Conservation (phyloP, 179 eudicot species). For the Carnegiea gigantea region DNA sequence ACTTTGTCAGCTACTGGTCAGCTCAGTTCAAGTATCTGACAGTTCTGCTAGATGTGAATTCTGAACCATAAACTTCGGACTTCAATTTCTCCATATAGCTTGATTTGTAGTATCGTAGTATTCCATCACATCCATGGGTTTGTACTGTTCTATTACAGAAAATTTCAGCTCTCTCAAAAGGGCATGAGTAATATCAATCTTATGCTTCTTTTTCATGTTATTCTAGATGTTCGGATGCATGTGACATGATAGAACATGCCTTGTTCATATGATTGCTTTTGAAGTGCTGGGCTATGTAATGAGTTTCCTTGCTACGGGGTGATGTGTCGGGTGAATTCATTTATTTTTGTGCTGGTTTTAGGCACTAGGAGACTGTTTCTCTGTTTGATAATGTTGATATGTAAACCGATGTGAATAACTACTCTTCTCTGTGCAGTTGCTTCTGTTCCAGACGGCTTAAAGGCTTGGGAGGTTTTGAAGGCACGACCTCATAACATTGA, state of each 20-base stretch:
- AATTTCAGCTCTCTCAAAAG: background rate
- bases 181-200: background rate
- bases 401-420: constrained; percentile 3
- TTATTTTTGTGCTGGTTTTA: background rate
- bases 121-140: background rate
- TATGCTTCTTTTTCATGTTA: too few species aligned
- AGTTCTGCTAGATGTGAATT: background rate
- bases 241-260: background rate
- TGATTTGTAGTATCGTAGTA: background rate
- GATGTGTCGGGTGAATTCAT: background rate
- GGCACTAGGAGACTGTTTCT: background rate
- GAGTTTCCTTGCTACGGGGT: background rate
- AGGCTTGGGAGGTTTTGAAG: constrained; percentile 92
- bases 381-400: constrained; percentile 9
- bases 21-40: constrained; percentile 3
- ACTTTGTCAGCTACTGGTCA: background rate
- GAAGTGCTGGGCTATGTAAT: background rate
- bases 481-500: constrained; percentile 62
- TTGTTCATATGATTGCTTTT: background rate
- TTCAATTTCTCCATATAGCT: background rate
- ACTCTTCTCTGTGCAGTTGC: constrained; percentile 56
- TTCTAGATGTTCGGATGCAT: background rate
- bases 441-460: constrained; percentile 79
- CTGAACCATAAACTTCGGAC: background rate
- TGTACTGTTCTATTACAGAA: background rate